These are phyloP conservation scores for Massarina eburnea DNA, from an alignment of 2,329 filamentous ascomycete genomes.

Conservation along the genomic window DNA sequence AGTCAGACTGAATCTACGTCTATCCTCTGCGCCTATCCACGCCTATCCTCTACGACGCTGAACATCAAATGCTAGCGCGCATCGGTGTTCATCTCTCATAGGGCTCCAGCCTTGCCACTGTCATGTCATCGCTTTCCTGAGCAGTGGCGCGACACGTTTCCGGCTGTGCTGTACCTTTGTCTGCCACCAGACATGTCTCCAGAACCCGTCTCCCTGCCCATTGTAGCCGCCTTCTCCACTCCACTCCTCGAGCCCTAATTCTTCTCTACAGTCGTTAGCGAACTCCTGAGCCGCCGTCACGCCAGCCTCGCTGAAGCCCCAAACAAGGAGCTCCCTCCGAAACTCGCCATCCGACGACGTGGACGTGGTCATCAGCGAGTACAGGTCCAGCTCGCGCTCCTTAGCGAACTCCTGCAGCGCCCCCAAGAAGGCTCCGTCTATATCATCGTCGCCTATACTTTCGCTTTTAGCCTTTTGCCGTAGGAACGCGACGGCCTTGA, in stretches of 20 bases:
- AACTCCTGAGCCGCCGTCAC: slow-evolving; percentile 59
- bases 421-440: slow-evolving; percentile 48
- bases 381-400: slow-evolving; percentile 64
- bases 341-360: slow-evolving; percentile 57
- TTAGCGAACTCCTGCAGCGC: slow-evolving; percentile 56
- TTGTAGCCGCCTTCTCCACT: slow-evolving; percentile 51
- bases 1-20: too few species aligned
- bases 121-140: slow-evolving; percentile 49
- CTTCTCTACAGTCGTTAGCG: slow-evolving; percentile 45
- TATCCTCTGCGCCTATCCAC: too few species aligned
- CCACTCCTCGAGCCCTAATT: slow-evolving; percentile 60
- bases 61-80: neutral
- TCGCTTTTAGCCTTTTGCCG: slow-evolving; percentile 54
- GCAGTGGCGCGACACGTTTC: slow-evolving; percentile 63
- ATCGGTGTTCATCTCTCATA: neutral
- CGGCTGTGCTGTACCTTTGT: slow-evolving; percentile 59
- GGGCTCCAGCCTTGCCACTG: slow-evolving; percentile 8
- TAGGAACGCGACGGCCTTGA: slow-evolving; percentile 65
- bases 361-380: slow-evolving; percentile 70
- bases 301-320: slow-evolving; percentile 58
- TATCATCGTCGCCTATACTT: slow-evolving; percentile 12
- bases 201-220: slow-evolving; percentile 42
- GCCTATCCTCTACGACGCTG: too few species aligned
- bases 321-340: slow-evolving; percentile 67
- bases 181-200: slow-evolving; percentile 69